Base-by-base conservation (phyloP, 2,329 filamentous ascomycete species). In the Hyphodiscus sp. region DNA sequence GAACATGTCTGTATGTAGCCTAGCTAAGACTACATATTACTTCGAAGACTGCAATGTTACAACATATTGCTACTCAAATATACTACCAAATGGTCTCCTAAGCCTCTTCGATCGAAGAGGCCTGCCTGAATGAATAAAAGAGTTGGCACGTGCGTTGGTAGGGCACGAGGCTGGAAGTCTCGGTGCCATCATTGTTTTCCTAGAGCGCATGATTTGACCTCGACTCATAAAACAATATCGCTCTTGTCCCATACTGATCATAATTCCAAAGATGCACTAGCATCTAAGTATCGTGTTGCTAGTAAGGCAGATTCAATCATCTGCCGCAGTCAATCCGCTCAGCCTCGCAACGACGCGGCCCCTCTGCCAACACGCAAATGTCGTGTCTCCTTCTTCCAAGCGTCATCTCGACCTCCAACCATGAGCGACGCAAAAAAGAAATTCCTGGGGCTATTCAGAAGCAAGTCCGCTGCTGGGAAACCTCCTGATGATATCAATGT, bases 381-480 rank as follows among this genome's bases (percentile, higher is more conserved):
- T 46, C 45, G 45, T 8, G 19, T 8, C 18, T n/a, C 33, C 33
- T 10, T 38, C 5, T 10, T 38, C 11, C 11, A n/a, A 38, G 33
- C 11, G 2, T 38, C 5, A 23, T 46, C 16, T 46, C 45, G 13
- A 33, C 8, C 16, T 38, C 26, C 18, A 45, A 58, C 23, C 49
- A 67, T 67, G 64, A 64, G 61, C 48, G 62, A 65, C 47, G 54
- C 59, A 18, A 65, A 65, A 51, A 58, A 50, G 41, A 64, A 60
- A 50, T 47, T 66, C 1, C 51, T 65, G 15, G 70, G 70, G 55
- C 67, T 82, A 52, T 72, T 82, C 60, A 74, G 77, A 58, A 74
- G 70, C 56, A 72, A 72, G 56, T 77, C 74, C 65, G 69, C 70
- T 50, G 69, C 73, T 20, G 69, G 66, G 51, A 68, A 69, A 55